Evolutionary conservation across 139 green algal genomes (phyloP).

Genomic region (Chlorella sp.): DNA sequence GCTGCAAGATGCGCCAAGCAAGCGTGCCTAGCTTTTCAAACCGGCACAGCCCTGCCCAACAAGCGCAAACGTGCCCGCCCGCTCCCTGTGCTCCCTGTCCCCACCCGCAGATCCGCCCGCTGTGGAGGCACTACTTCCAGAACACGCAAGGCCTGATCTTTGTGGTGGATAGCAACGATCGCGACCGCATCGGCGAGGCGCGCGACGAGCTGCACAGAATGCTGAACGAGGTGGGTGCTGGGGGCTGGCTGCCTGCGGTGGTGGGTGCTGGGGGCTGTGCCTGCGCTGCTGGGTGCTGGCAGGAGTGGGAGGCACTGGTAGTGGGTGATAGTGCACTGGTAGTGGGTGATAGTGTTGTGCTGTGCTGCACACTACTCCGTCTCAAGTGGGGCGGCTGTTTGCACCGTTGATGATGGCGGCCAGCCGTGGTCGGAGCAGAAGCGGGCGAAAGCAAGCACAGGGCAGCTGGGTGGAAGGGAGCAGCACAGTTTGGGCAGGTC

Average conservation of each 20-base stretch:
- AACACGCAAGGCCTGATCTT: slow-evolving; percentile 99
- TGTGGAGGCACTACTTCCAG: slow-evolving; percentile 99
- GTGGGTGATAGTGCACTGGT: background rate
- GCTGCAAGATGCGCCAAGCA: too few species aligned
- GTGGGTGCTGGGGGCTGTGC: background rate
- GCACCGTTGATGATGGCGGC: too few species aligned
- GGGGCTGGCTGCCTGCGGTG: background rate
- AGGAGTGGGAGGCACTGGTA: background rate
- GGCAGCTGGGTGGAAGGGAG: background rate
- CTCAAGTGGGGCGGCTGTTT: too few species aligned
- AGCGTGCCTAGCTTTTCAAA: too few species aligned
- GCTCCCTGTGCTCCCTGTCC: background rate
- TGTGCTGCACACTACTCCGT: too few species aligned
- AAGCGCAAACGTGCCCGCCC: background rate
- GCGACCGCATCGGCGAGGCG: slow-evolving; percentile 95
- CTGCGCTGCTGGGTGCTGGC: background rate
- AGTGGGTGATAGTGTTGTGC: too few species aligned
- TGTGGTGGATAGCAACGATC: slow-evolving; percentile 98
- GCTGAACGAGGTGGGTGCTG: slow-evolving; percentile 91
- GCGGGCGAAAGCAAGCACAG: background rate
- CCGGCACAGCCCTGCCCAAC: background rate
- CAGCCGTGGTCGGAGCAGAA: too few species aligned
- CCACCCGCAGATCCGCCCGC: slow-evolving; percentile 74
- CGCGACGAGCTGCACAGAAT: slow-evolving; percentile 98
- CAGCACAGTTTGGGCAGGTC: too few species aligned